Conservation (phyloP, 441 rosid genomes). For the Populus hybrid region DNA sequence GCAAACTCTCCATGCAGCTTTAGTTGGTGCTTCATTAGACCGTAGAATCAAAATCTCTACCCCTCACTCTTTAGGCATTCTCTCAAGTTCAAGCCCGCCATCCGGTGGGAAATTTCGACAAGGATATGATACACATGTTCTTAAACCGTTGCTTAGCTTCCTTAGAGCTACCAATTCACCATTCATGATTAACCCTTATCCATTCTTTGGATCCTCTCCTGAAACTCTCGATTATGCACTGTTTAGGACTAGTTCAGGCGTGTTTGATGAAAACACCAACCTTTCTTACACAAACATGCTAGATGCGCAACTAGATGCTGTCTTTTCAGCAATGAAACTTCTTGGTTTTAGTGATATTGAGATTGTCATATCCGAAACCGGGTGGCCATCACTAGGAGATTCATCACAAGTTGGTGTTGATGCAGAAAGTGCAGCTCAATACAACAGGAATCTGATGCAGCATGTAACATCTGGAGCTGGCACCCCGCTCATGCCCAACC, state of each 20-base stretch:
- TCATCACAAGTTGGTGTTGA: constrained; percentile 51
- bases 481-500: constrained; percentile 79
- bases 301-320: constrained; percentile 80
- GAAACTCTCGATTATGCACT: constrained; percentile 71
- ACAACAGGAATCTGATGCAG: constrained; percentile 50
- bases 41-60: constrained; percentile 61
- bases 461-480: constrained; percentile 62
- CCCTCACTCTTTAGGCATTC: constrained; percentile 68
- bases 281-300: constrained; percentile 69
- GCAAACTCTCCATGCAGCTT: constrained; percentile 65
- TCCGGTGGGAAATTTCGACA: constrained; percentile 60
- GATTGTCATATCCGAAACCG: constrained; percentile 79
- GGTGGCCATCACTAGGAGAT: constrained; percentile 84
- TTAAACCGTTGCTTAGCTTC: constrained; percentile 71
- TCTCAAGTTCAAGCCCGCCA: constrained; percentile 63
- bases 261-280: constrained; percentile 45
- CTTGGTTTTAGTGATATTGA: constrained; percentile 65
- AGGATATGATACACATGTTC: constrained; percentile 55
- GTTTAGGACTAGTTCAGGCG: constrained; percentile 60
- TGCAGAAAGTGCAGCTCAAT: constrained; percentile 48
- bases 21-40: constrained; percentile 49
- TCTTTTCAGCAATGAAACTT: constrained; percentile 60
- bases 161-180: constrained; percentile 55
- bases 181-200: constrained; percentile 83
- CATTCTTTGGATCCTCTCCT: constrained; percentile 64